A percentile compares a stretch with the other conserved stretches of the same genome.
Evolutionary conservation across 805 yeast genomes (phyloP).

Genomic region (Hanseniaspora thailandica): DNA sequence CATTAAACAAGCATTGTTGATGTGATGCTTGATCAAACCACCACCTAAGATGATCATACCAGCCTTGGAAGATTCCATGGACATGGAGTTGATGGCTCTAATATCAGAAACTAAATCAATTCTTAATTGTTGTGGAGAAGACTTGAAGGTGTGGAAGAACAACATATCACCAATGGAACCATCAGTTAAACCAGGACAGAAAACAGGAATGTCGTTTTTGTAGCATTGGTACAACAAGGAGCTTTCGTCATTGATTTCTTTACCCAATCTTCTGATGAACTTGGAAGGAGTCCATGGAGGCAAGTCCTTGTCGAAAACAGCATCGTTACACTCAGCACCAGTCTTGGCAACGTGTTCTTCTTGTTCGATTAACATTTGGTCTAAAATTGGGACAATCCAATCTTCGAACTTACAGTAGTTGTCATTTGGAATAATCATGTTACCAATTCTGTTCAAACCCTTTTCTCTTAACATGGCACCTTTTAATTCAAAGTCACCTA

Average conservation of each 20-base stretch:
- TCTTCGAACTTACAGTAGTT: slow-evolving; percentile 96
- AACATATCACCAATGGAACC: slow-evolving; percentile 99
- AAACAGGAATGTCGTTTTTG: slow-evolving; percentile 88
- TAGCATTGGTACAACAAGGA: slow-evolving; percentile 97
- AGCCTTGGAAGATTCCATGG: slow-evolving; percentile 88
- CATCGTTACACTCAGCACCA: slow-evolving; percentile 48
- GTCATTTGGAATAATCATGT: slow-evolving; percentile 91
- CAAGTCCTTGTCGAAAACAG: slow-evolving; percentile 34
- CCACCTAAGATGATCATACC: slow-evolving; percentile 97
- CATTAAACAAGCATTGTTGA: slow-evolving; percentile 96
- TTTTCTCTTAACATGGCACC: slow-evolving; percentile 79
- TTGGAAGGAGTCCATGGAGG: slow-evolving; percentile 87
- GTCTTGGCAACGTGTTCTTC: slow-evolving; percentile 46
- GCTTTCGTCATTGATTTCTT: slow-evolving; percentile 86
- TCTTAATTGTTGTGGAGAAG: slow-evolving; percentile 80
- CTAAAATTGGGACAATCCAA: slow-evolving; percentile 94
- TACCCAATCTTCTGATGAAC: slow-evolving; percentile 84
- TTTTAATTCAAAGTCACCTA: slow-evolving; percentile 78
- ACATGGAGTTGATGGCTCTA: slow-evolving; percentile 77
- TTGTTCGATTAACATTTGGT: slow-evolving; percentile 79
- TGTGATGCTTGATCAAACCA: slow-evolving; percentile 92
- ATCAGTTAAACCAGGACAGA: slow-evolving; percentile 95
- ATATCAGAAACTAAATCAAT: slow-evolving; percentile 91
- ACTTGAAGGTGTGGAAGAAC: slow-evolving; percentile 93
- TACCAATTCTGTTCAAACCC: slow-evolving; percentile 97